phyloP scores from a whole-genome alignment of 371 early-diverging fungal genomes.

The Mucor racemosus region DNA sequence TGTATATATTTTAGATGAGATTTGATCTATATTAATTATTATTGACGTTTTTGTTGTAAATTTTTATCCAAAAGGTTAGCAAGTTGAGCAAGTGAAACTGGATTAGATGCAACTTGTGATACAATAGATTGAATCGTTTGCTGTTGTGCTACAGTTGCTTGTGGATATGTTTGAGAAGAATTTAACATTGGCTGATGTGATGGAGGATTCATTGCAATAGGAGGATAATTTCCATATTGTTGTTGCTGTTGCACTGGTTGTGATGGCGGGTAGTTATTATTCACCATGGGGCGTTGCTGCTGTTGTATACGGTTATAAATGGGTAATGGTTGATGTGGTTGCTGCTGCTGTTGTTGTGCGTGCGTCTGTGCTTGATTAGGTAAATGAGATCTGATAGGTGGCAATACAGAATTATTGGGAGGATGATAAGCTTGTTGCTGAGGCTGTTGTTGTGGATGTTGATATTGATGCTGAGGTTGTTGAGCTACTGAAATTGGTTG shows the following conservation, averaged over 20 bases:
- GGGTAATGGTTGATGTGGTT: neutral
- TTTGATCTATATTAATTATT: neutral
- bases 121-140: constrained; percentile 3
- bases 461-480: neutral
- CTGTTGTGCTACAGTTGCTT: constrained; percentile 5
- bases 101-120: constrained; percentile 5
- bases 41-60: neutral
- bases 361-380: neutral
- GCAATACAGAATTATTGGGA: neutral
- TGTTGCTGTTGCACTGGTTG: neutral
- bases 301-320: neutral
- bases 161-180: neutral
- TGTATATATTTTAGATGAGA: neutral
- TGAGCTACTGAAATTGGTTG: neutral
- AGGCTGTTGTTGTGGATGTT: neutral
- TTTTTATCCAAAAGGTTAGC: neutral
- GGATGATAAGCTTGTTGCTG: neutral
- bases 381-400: neutral
- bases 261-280: neutral
- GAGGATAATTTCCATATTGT: neutral
- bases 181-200: neutral
- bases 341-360: neutral
- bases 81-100: constrained; percentile 1
- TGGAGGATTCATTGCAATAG: neutral
- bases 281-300: neutral